A percentile compares a stretch with the other conserved stretches of the same genome.
Conservation (phyloP, 2,329 filamentous ascomycete species). For the Byssoonygena ceratinophila region DNA sequence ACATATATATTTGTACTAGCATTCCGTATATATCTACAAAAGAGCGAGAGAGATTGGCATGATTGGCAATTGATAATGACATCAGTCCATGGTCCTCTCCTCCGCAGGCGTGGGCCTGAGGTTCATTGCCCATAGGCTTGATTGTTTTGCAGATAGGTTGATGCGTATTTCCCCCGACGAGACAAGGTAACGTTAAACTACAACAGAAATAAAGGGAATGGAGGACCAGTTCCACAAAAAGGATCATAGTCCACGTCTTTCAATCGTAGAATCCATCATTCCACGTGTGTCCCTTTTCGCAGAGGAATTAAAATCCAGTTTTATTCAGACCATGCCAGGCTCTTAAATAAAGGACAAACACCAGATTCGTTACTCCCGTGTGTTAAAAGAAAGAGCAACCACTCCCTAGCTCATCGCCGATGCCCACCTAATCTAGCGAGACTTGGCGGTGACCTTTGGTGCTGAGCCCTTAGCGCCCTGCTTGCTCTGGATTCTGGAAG, state of each 20-base stretch:
- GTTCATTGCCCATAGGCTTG: no score
- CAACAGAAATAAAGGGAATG: not conserved
- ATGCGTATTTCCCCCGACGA: slow-evolving; percentile 3
- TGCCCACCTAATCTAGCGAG: slow-evolving; percentile 53
- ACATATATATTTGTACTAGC: no score
- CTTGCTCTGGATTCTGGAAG: slow-evolving; percentile 79
- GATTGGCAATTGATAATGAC: not conserved
- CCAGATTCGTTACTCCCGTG: slow-evolving; percentile 8
- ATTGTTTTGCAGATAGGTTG: not conserved
- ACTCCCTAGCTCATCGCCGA: not conserved
- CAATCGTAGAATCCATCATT: slow-evolving; percentile 10
- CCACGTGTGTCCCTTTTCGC: slow-evolving; percentile 6
- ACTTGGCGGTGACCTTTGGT: slow-evolving; percentile 73
- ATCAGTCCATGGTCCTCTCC: no score
- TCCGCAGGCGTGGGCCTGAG: no score
- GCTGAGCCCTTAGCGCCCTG: slow-evolving; percentile 88
- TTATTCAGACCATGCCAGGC: slow-evolving; percentile 11
- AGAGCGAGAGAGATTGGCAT: no score
- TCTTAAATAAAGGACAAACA: slow-evolving; percentile 10
- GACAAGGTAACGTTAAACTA: slow-evolving; percentile 1
- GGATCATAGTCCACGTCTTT: slow-evolving; percentile 3
- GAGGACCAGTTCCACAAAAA: slow-evolving; percentile 1
- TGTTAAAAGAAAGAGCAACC: slow-evolving; percentile 9
- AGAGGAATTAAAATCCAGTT: slow-evolving; percentile 7
- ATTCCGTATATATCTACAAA: no score